Evolutionary conservation across 371 early-diverging fungal genomes (phyloP).

Genomic region (Mortierella sp.): DNA sequence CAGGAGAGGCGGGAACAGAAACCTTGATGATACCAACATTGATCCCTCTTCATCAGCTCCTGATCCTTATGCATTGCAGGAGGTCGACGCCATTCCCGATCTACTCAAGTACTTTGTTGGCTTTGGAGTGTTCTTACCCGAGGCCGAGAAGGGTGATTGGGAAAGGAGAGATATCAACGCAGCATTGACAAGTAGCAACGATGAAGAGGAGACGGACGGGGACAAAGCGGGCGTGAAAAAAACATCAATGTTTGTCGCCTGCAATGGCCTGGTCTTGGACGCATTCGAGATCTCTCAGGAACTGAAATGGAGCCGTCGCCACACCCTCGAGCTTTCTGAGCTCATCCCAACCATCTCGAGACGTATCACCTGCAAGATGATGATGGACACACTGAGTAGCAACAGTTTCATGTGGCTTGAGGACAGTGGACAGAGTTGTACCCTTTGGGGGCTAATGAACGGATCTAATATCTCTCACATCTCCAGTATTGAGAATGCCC

Average conservation of each 20-base stretch:
- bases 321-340: conserved; percentile 37
- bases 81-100: conserved; percentile 12
- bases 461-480: conserved; percentile 51
- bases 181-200: conserved; percentile 32
- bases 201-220: conserved; percentile 17
- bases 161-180: conserved; percentile 49
- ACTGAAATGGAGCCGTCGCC: conserved; percentile 36
- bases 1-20: background rate
- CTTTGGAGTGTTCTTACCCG: conserved; percentile 66
- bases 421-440: conserved; percentile 46
- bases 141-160: conserved; percentile 63
- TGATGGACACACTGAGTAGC: conserved; percentile 50
- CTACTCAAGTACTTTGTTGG: conserved; percentile 62
- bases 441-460: conserved; percentile 45
- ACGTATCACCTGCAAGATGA: conserved; percentile 51
- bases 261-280: conserved; percentile 43
- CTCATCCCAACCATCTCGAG: conserved; percentile 48
- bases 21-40: background rate
- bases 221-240: conserved; percentile 2
- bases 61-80: conserved; percentile 5
- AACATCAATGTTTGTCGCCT: conserved; percentile 33
- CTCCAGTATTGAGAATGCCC: conserved; percentile 46
- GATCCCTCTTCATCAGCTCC: conserved; percentile 1
- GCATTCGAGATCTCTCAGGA: conserved; percentile 37
- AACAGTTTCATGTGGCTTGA: conserved; percentile 53